A percentile compares a stretch with the other conserved stretches of the same genome.
Conservation (phyloP, 768 basidiomycete genomes). For the Agaricus blazei region DNA sequence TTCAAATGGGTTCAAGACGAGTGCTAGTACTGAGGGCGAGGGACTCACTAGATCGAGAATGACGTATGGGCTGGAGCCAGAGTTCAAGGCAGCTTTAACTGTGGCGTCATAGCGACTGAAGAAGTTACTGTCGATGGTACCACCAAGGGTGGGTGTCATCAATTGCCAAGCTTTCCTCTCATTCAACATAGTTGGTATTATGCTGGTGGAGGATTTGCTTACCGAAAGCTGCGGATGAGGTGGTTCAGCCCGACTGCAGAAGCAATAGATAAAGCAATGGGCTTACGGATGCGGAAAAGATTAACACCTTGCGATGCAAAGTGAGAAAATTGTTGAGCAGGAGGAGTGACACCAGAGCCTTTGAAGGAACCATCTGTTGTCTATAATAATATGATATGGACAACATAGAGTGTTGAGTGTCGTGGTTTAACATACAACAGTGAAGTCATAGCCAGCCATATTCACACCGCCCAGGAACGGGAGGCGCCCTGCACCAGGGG, state of each 20-base stretch:
- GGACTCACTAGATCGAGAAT: constrained; percentile 44
- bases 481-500: constrained; percentile 15
- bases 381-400: constrained; percentile 13
- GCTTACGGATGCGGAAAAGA: constrained; percentile 34
- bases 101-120: constrained; percentile 41
- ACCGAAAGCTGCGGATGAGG: constrained; percentile 1
- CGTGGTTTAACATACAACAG: constrained; percentile 24
- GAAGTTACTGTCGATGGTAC: constrained; percentile 38
- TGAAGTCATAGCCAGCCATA: constrained; percentile 44
- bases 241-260: neutral
- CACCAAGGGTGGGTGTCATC: constrained; percentile 45
- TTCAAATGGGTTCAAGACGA: constrained; percentile 10
- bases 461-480: constrained; percentile 44
- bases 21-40: neutral
- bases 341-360: constrained; percentile 31
- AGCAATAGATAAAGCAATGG: neutral
- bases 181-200: neutral
- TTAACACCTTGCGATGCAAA: constrained; percentile 45
- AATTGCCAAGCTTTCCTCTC: constrained; percentile 41
- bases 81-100: constrained; percentile 41
- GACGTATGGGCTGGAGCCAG: constrained; percentile 35
- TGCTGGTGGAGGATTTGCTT: neutral
- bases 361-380: constrained; percentile 41
- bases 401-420: neutral
- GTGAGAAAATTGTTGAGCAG: constrained; percentile 39